Percentiles rank a stretch among this genome's conserved stretches.
Conservation (phyloP, 2,329 filamentous ascomycete genomes). For the Rachicladosporium sp. region DNA sequence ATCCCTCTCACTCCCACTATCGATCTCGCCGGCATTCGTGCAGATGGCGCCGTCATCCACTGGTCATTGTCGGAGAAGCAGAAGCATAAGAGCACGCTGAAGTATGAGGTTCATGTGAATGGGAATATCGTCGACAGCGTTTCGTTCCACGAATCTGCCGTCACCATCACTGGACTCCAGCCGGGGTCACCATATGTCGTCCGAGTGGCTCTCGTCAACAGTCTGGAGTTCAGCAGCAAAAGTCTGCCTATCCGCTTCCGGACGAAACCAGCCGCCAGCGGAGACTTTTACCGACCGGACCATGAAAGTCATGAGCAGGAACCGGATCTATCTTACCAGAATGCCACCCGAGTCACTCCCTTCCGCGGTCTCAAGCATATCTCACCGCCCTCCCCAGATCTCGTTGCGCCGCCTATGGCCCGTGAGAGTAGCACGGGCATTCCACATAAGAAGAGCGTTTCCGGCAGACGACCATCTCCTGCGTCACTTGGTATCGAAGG, state of each 20-base stretch:
- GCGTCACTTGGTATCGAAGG: slow-evolving; percentile 15
- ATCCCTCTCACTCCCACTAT: slow-evolving; percentile 83
- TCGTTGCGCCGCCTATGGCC: slow-evolving; percentile 41
- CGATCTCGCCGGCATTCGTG: slow-evolving; percentile 76
- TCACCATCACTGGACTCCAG: slow-evolving; percentile 76
- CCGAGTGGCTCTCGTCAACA: slow-evolving; percentile 79
- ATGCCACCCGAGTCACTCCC: slow-evolving; percentile 38
- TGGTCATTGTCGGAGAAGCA: slow-evolving; percentile 51
- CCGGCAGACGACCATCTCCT: slow-evolving; percentile 65
- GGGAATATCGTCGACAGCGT: slow-evolving; percentile 72
- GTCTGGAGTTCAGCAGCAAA: slow-evolving; percentile 83
- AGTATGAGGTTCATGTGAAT: slow-evolving; percentile 87
- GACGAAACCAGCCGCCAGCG: slow-evolving; percentile 41
- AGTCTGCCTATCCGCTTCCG: slow-evolving; percentile 75
- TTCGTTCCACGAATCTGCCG: slow-evolving; percentile 65
- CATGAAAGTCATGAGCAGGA: slow-evolving; percentile 18
- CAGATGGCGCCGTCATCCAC: slow-evolving; percentile 76
- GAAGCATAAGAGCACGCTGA: slow-evolving; percentile 55
- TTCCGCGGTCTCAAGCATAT: slow-evolving; percentile 34
- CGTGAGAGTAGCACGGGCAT: slow-evolving; percentile 53
- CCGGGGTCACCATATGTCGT: slow-evolving; percentile 88
- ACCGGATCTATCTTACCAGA: slow-evolving; percentile 35
- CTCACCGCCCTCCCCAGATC: slow-evolving; percentile 50
- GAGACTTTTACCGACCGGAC: slow-evolving; percentile 29
- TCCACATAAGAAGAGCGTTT: slow-evolving; percentile 51